A percentile compares a stretch with the other conserved stretches of the same genome.
Evolutionary conservation across 257 asterid genomes (phyloP).

Genomic region (Thymus mandschuricus): DNA sequence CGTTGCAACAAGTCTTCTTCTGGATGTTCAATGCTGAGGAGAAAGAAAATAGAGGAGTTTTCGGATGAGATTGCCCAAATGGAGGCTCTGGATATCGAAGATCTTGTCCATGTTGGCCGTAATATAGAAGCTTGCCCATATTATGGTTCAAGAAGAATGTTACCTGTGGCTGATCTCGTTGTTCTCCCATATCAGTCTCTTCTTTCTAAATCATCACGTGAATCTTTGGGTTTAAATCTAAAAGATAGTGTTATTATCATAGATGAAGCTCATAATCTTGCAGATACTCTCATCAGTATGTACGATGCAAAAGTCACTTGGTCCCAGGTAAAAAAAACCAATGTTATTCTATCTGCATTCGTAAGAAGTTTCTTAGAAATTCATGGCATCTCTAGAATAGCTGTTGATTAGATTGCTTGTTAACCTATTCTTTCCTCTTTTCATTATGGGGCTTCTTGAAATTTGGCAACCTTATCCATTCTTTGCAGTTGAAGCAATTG

Average conservation of each 20-base stretch:
- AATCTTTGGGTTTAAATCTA: constrained; percentile 81
- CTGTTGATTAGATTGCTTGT: constrained; percentile 7
- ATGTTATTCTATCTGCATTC: constrained; percentile 7
- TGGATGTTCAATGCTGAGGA: constrained; percentile 85
- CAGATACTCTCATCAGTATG: constrained; percentile 93
- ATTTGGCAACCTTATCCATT: constrained; percentile 32
- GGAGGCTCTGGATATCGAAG: constrained; percentile 94
- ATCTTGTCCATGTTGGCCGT: constrained; percentile 80
- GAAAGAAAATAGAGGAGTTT: constrained; percentile 65
- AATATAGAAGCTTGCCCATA: constrained; percentile 85
- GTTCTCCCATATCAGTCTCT: constrained; percentile 97
- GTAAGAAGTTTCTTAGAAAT: constrained; percentile 10
- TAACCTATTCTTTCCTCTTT: constrained; percentile 8
- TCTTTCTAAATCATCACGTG: constrained; percentile 93
- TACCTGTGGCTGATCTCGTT: constrained; percentile 84
- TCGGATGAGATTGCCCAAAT: constrained; percentile 53
- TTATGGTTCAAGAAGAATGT: constrained; percentile 88
- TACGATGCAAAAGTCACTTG: constrained; percentile 75
- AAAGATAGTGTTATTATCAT: constrained; percentile 76
- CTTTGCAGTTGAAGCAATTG: constrained; percentile 71
- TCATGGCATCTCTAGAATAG: constrained; percentile 1
- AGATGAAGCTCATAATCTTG: constrained; percentile 98
- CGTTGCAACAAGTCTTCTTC: constrained; percentile 53
- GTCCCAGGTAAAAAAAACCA: constrained; percentile 62
- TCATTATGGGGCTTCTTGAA: constrained; percentile 9